Base-by-base conservation (phyloP, 805 yeast genomes). In the Candida odintsovae region DNA sequence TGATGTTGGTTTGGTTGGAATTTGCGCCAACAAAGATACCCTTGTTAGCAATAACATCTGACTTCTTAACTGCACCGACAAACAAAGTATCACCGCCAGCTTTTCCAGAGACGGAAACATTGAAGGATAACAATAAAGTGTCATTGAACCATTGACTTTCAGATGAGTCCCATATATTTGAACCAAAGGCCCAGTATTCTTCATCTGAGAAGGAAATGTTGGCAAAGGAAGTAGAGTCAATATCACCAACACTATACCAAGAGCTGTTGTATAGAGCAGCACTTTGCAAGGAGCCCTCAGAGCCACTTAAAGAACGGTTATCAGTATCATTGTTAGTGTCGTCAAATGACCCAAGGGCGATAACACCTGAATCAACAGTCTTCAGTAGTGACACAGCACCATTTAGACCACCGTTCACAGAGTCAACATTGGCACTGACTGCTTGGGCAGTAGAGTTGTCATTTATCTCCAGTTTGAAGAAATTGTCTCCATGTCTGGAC, bases 321-420 rank as follows among this genome's bases (percentile, higher is more conserved):
- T 57, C 39, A 1, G 71, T 52, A 19, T 58, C 58, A 22, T 67
- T 61, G 6, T 59, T 58, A 13, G 73, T 61, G 1, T 69, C 64
- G 35, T 59, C 55, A 50, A 81, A 75, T 6, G 65, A 56, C 4
- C 88, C 88, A 20, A 71, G 63, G 10, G 80, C 48, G 4, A 75
- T 43, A 6, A 83, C 63, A 6, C 66, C 62, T 12, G 64, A 62
- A 13, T 65, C 59, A 22, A 69, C 62, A 4, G 53, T 28, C 7
- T 56, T 41, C 18, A 76, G 43, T 13, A 64, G 58, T 10, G 58
- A 46, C 2, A 80, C 70, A 1, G 53, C 50, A 2, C 76, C 73
- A 50, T 68, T 59, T 15, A 76, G 47, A 2, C 79, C 72, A 29
- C 74, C 75, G 21, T 62, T 58, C 2, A 63, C 39, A 13, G 57